Conservation (phyloP, 495 filamentous ascomycete species). For the Penicillium turbatum region DNA sequence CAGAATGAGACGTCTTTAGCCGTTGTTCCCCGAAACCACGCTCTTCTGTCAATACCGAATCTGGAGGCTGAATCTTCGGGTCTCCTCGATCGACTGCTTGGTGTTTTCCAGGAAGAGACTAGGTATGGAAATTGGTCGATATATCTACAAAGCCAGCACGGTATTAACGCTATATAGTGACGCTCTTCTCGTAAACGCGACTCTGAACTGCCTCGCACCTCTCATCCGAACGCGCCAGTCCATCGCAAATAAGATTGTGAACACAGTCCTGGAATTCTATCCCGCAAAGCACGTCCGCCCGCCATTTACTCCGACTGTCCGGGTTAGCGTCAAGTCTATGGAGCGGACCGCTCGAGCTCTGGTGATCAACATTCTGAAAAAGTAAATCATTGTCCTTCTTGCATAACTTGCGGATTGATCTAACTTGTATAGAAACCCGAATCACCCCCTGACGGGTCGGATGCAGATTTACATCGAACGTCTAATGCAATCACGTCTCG, state of each 20-base stretch:
- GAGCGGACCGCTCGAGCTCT: constrained; percentile 84
- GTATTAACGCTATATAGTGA: constrained; percentile 52
- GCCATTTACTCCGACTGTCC: constrained; percentile 71
- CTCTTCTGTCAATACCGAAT: constrained; percentile 67
- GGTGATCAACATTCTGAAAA: constrained; percentile 72
- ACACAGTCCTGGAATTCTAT: constrained; percentile 84
- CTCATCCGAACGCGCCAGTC: constrained; percentile 76
- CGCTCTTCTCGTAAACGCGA: constrained; percentile 84
- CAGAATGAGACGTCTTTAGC: constrained; percentile 83
- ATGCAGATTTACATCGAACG: constrained; percentile 82
- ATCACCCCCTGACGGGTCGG: constrained; percentile 58
- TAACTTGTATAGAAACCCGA: constrained; percentile 55
- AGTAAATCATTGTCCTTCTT: constrained; percentile 42
- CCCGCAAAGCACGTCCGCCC: constrained; percentile 72
- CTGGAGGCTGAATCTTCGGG: constrained; percentile 90
- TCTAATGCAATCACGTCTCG: constrained; percentile 65
- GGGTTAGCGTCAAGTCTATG: constrained; percentile 84
- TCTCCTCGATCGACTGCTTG: constrained; percentile 83
- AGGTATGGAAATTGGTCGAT: constrained; percentile 49
- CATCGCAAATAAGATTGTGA: constrained; percentile 79
- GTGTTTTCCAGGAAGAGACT: constrained; percentile 76
- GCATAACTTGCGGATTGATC: background rate
- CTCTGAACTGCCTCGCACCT: constrained; percentile 77
- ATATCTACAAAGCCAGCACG: constrained; percentile 2
- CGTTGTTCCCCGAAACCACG: constrained; percentile 78